Conservation (phyloP, 139 green algal genomes). For the Tetradesmus obliquus region DNA sequence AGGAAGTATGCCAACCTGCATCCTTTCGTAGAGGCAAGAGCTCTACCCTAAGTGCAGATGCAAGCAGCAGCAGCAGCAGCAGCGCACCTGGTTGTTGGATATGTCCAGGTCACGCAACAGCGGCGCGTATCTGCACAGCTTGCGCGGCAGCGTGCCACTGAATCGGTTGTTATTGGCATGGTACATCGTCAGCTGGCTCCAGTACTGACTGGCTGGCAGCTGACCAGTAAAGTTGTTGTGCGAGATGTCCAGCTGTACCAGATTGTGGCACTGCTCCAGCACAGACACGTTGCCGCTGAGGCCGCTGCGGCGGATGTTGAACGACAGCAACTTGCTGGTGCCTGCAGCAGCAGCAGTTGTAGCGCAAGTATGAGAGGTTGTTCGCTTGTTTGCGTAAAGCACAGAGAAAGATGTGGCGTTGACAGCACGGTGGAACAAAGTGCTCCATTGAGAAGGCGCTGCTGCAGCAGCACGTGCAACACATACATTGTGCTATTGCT, state of each 20-base stretch:
- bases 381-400: no score
- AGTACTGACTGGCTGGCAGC: neutral
- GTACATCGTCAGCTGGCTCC: constrained; percentile 4
- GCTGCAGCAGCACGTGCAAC: no score
- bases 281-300: neutral
- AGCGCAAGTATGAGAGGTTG: neutral
- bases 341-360: neutral
- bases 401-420: no score
- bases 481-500: no score
- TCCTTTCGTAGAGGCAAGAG: no score
- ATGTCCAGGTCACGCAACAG: constrained; percentile 33
- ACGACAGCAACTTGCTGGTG: neutral
- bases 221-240: constrained; percentile 25
- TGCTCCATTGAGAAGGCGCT: no score
- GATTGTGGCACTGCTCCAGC: constrained; percentile 20
- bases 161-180: constrained; percentile 17
- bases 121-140: neutral
- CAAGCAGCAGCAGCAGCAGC: neutral
- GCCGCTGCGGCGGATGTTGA: constrained; percentile 24
- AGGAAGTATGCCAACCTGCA: no score
- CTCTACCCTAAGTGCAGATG: neutral
- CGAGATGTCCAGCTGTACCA: constrained; percentile 37
- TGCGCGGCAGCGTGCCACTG: neutral
- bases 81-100: constrained; percentile 9
- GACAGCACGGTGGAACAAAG: no score